A percentile compares a stretch with the other conserved stretches of the same genome.
Evolutionary conservation across 2,329 filamentous ascomycete genomes (phyloP).

Genomic region (Aspergillus sp.): DNA sequence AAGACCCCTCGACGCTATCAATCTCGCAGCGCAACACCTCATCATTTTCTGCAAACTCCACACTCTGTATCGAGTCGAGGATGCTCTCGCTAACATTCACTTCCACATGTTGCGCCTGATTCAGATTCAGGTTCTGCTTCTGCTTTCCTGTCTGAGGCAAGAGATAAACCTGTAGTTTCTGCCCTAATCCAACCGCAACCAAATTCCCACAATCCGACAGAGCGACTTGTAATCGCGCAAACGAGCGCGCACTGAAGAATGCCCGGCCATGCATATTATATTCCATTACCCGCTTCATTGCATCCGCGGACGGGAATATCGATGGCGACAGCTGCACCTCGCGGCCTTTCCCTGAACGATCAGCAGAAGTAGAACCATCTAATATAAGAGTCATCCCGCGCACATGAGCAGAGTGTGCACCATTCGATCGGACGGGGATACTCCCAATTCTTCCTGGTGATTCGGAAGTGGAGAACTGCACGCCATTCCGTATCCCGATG

Average conservation of each 20-base stretch:
- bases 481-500: not conserved
- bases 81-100: not conserved
- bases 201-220: not conserved
- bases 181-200: not conserved
- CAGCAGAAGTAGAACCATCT: fast-evolving
- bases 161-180: not conserved
- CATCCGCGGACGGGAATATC: not conserved
- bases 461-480: not conserved
- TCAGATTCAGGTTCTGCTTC: no score
- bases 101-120: not conserved
- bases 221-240: not conserved
- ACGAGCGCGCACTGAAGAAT: not conserved
- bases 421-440: not conserved
- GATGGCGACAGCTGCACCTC: not conserved
- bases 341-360: no score
- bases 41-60: not conserved
- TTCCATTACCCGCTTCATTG: not conserved
- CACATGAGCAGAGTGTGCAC: not conserved
- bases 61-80: not conserved
- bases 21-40: not conserved
- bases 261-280: not conserved
- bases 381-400: not conserved
- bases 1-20: not conserved
- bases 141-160: not conserved
- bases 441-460: no score